A percentile compares a stretch with the other conserved stretches of the same genome.
Evolutionary conservation across 352 stramenopile species (phyloP).

Genomic region (Phytophthora citrophthora): DNA sequence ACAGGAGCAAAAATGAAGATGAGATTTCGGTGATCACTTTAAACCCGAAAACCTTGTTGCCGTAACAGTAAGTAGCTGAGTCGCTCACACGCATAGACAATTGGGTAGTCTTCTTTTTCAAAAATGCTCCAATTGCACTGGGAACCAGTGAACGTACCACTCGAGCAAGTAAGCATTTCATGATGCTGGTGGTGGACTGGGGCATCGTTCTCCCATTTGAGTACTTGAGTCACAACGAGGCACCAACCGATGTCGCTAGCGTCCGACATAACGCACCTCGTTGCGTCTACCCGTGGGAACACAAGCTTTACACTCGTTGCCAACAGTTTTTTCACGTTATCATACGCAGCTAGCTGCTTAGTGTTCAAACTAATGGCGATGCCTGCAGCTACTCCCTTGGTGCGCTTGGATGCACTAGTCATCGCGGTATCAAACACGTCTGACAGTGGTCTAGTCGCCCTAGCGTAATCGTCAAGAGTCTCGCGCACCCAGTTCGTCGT

Average conservation of each 20-base stretch:
- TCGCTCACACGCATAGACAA: neutral
- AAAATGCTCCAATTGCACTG: neutral
- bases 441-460: neutral
- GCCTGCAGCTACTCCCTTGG: neutral
- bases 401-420: neutral
- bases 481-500: neutral
- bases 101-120: neutral
- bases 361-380: neutral
- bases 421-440: neutral
- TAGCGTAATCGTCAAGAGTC: neutral
- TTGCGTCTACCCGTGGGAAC: neutral
- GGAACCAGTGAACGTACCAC: neutral
- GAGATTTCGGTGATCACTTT: slow-evolving; percentile 5
- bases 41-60: neutral
- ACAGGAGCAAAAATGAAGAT: slow-evolving; percentile 1
- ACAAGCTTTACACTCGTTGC: neutral
- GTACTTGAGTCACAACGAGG: neutral
- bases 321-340: neutral
- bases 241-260: neutral
- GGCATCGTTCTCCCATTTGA: neutral
- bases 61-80: neutral
- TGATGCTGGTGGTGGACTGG: neutral
- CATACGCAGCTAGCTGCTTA: neutral
- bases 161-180: neutral
- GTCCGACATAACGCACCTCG: neutral